Evolutionary conservation across 1,284 basidiomycete species (phyloP), one percentile per base, ranked within the genome.

Genomic region (Marasmius fiardii): DNA sequence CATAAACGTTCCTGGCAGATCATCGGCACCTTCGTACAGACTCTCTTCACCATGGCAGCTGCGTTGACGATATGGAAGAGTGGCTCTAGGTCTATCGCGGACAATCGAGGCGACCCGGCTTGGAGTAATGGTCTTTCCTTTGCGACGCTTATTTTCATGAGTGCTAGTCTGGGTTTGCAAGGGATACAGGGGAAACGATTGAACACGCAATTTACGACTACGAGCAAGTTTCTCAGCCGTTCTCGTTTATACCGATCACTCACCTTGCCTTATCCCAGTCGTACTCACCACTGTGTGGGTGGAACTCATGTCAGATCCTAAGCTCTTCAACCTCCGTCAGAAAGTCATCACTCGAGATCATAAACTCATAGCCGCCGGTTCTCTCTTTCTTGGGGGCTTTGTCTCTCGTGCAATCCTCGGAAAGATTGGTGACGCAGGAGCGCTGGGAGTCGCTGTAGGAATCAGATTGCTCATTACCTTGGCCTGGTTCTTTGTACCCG

Each of bases 261-360:
- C 10, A 23, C 21, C 2, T 21, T 24, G 23, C 14, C 47, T 49
- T 34, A n/a, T 47, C 39, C 33, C 56, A 79, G 82, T 83, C 48
- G 80, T 83, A 49, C 73, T 88, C 18, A 88, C 85, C 4, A 87
- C 84, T 14, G 82, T 85, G 16, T 88, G 85, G 86, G 85, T 86
- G 54, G 85, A 88, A 64, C 77, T 89, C 57, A 76, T 86, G 74
- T 80, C 81, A 52, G 85, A 87, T 64, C 86, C 86, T 0, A 69
- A 77, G 45, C 73, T 88, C 4, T 82, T 78, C 69, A 65, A 63
- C 51, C 26, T 74, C 34, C 70, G 69, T 48, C 65, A 67, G 14
- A 66, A 74, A 58, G 69, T 81, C 60, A 67, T 69, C 24, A 73
- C 79, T 2, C 79, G 85, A 39, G 85, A 88, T 63, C 78, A 86